phyloP scores from a whole-genome alignment of 305 asterid species.

The Fraxinus xanthoxyloides region DNA sequence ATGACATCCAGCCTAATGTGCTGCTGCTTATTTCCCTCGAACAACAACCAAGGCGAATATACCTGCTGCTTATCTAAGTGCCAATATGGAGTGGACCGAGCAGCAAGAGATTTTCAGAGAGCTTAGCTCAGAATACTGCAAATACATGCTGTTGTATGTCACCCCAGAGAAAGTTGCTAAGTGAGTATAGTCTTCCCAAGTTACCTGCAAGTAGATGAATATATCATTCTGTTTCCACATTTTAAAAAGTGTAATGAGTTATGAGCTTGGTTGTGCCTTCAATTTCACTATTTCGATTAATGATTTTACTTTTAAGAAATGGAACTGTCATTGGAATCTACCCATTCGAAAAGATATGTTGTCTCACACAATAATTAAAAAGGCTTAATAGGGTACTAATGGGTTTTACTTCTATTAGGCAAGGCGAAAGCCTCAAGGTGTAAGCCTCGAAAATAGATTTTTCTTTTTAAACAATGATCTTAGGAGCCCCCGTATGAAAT shows the following conservation, averaged over 20 bases:
- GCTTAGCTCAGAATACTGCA: slow-evolving; percentile 66
- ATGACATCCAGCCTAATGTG: slow-evolving; percentile 15
- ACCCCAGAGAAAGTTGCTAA: slow-evolving; percentile 98
- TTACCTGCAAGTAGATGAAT: slow-evolving; percentile 11
- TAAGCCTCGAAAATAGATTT: not conserved
- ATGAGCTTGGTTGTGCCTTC: slow-evolving; percentile 11
- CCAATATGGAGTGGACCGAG: slow-evolving; percentile 95
- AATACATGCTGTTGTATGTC: slow-evolving; percentile 83
- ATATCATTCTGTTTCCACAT: slow-evolving; percentile 18
- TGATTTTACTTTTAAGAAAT: slow-evolving; percentile 2
- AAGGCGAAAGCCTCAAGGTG: not conserved
- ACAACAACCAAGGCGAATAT: slow-evolving; percentile 68
- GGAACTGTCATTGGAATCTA: slow-evolving; percentile 7
- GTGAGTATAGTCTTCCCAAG: slow-evolving; percentile 46
- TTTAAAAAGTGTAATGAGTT: slow-evolving; percentile 14
- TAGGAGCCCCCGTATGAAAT: not conserved
- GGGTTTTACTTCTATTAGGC: not conserved
- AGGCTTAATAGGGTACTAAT: not conserved
- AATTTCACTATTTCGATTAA: slow-evolving; percentile 14
- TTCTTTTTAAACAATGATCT: not conserved
- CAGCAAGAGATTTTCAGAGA: slow-evolving; percentile 98
- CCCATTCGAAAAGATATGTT: not conserved
- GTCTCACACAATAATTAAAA: not conserved
- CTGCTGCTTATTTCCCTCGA: slow-evolving; percentile 20
- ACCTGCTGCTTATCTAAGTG: slow-evolving; percentile 93